A percentile compares a stretch with the other conserved stretches of the same genome.
These are phyloP conservation scores for Leptographium lundbergii DNA, from an alignment of 2,329 filamentous ascomycete species.

Conservation along the genomic window DNA sequence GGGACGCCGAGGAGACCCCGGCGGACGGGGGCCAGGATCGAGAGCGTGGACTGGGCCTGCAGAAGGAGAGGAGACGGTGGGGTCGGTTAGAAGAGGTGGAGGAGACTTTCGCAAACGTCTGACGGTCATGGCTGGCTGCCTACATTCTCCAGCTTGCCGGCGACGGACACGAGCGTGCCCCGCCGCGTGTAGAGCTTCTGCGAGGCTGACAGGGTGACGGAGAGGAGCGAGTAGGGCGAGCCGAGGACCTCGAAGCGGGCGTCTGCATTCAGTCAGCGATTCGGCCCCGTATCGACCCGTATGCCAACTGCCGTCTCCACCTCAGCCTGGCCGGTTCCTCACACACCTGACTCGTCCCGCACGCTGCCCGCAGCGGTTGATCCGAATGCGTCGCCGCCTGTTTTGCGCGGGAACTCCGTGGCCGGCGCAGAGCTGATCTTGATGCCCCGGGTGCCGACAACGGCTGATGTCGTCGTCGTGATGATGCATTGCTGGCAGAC, in stretches of 20 bases:
- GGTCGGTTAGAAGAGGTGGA: not conserved
- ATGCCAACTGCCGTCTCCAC: not conserved
- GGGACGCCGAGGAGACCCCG: conserved; percentile 75
- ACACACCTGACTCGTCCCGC: conserved; percentile 38
- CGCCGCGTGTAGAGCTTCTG: conserved; percentile 86
- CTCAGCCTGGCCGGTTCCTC: not conserved
- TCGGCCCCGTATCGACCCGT: no score
- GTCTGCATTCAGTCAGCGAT: conserved; percentile 41
- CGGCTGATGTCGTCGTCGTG: not conserved
- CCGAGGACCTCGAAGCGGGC: conserved; percentile 91
- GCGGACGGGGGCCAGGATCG: conserved; percentile 70
- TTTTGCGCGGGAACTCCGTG: conserved; percentile 34
- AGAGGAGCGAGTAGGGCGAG: conserved; percentile 83
- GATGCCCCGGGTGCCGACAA: conserved; percentile 27
- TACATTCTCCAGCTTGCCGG: conserved; percentile 85
- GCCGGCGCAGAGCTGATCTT: conserved; percentile 51
- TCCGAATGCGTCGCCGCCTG: conserved; percentile 43
- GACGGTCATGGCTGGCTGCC: conserved; percentile 12
- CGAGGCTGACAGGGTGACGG: conserved; percentile 82
- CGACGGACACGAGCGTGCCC: conserved; percentile 80
- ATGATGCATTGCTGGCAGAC: conserved; percentile 39
- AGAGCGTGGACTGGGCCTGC: conserved; percentile 78
- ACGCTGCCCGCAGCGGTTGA: conserved; percentile 23
- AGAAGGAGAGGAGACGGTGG: no score
- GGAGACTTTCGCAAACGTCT: not conserved